These are phyloP conservation scores for Sporothrix mexicana DNA, from an alignment of 2,329 filamentous ascomycete genomes.

Conservation along the genomic window DNA sequence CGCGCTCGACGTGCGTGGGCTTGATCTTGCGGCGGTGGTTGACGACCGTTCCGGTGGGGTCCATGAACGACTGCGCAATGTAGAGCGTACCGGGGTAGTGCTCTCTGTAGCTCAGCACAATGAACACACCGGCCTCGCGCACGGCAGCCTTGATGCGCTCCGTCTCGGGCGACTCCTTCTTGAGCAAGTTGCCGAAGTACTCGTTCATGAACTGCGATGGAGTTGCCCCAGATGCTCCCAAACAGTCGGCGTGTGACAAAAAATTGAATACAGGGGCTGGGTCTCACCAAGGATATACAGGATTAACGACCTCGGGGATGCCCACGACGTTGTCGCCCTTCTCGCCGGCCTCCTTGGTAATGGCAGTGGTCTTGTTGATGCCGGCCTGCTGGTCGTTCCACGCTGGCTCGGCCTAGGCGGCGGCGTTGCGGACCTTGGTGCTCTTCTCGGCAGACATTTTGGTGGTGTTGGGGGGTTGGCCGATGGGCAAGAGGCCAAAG, in stretches of 20 bases:
- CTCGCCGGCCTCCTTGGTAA: not conserved
- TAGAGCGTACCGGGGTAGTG: not conserved
- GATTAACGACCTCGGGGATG: not conserved
- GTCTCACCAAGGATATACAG: not conserved
- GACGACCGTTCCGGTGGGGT: not conserved
- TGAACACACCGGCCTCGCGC: not conserved
- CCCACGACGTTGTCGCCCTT: not conserved
- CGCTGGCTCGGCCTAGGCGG: not conserved
- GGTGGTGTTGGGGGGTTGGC: not conserved
- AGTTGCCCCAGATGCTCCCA: slow-evolving; percentile 3
- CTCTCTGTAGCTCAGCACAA: not conserved
- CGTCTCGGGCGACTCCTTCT: not conserved
- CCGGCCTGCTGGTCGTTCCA: not conserved
- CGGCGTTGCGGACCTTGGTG: not conserved
- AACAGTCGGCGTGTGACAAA: too few relatives aligned
- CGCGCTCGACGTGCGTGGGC: not conserved
- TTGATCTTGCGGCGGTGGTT: not conserved
- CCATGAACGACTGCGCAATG: not conserved
- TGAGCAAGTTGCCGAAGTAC: not conserved
- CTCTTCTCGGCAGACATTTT: not conserved
- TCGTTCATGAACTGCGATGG: not conserved
- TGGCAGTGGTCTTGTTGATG: not conserved
- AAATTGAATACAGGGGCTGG: too few relatives aligned
- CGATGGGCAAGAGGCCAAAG: not conserved
- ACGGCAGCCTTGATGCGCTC: not conserved